Evolutionary conservation across 768 basidiomycete species (phyloP).

Genomic region (Calocybe cyanea): DNA sequence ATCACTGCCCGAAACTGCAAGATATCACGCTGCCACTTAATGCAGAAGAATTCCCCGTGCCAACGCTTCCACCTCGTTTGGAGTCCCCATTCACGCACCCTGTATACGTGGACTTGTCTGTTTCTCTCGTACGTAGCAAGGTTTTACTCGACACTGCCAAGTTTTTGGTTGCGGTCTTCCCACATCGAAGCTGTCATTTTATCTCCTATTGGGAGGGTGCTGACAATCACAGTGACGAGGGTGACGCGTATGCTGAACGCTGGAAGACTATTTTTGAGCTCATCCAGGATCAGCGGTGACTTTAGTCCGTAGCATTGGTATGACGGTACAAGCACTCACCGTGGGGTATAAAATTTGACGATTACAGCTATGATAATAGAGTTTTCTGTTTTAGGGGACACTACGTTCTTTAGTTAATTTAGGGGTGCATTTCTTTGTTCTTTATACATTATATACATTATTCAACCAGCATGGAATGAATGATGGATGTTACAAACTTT

Average conservation of each 20-base stretch:
- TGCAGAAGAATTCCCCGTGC: neutral
- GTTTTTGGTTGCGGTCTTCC: slow-evolving; percentile 4
- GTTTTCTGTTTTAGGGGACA: no score
- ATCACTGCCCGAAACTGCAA: slow-evolving; percentile 1
- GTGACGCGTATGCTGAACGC: neutral
- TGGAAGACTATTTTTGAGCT: neutral
- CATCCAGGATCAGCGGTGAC: neutral
- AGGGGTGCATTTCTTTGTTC: no score
- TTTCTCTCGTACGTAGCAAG: slow-evolving; percentile 1
- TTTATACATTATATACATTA: no score
- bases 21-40: slow-evolving; percentile 4
- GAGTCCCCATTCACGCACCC: neutral
- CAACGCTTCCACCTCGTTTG: neutral
- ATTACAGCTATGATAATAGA: no score
- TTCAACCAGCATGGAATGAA: no score
- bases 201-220: neutral
- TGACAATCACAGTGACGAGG: neutral
- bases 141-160: neutral
- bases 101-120: slow-evolving; percentile 2
- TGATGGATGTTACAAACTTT: no score
- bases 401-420: no score
- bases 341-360: no score
- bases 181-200: neutral
- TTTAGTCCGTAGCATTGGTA: no score
- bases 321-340: no score